Evolutionary conservation across 805 yeast species (phyloP), one percentile per base, ranked within the genome.

Genomic region (Candida sakaeoensis): DNA sequence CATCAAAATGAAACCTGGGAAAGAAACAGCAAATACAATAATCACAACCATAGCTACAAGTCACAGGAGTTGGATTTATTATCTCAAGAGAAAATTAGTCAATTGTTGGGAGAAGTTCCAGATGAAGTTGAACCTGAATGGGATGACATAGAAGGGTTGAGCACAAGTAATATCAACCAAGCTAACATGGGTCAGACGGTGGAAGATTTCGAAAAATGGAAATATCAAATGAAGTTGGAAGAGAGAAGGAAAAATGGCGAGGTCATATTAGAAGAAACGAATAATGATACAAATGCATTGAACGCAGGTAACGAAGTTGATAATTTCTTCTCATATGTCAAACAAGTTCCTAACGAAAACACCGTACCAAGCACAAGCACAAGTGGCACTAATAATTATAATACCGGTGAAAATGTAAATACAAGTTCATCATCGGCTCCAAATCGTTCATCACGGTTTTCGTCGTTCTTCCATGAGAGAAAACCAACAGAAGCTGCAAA

Each of bases 131-230:
- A 50, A n/a, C 70, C 72, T 4, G 72, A 66, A 30, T 65, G 72
- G 72, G 68, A 61, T 36, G 43, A 40, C 14, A 40, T 33, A 6
- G 24, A 10, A 3, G 35, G 34, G 30, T 45, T 39, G 14, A 48
- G 61, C 9, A 7, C 27, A 54, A 47, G n/a, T 36, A 51, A 45
- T n/a, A 34, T 42, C 39, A 38, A 59, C 36, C 8, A 26, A 9
- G 8, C 28, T 5, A 38, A 32, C 6, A 70, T 57, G 60, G 82
- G 82, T 15, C 73, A 68, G 39, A 70, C 81, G 0, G 74, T 74
- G 3, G 72, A 73, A 39, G 83, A 78, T 45, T 78, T 77, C 49
- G 84, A 78, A 51, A 68, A 63, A 44, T 78, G 83, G 83, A 75
- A 76, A 54, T 56, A 70, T 36, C 66, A 64, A 44, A 73, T 75